Percentiles rank a stretch among this genome's conserved stretches.
Evolutionary conservation across 2,329 filamentous ascomycete species (phyloP).

Genomic region (Xylaria sp.): DNA sequence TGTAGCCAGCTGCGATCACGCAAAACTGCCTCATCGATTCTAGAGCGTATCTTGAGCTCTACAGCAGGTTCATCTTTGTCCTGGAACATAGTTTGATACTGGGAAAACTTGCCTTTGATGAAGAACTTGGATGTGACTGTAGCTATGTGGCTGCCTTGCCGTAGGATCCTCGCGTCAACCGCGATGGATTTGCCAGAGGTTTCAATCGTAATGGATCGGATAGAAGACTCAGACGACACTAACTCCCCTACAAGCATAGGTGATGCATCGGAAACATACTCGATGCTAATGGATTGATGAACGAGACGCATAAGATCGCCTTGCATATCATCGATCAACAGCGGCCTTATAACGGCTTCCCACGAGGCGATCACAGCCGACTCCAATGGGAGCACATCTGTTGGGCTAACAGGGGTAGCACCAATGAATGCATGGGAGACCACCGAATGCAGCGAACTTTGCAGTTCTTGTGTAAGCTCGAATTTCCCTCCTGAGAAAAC

Average conservation of each 20-base stretch:
- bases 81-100: conserved; percentile 28
- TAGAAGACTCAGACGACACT: conserved; percentile 89
- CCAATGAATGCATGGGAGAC: conserved; percentile 98
- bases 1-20: conserved; percentile 30
- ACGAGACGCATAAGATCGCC: conserved; percentile 96
- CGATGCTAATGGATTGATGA: conserved; percentile 95
- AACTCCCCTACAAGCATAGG: conserved; percentile 95
- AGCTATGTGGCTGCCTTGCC: conserved; percentile 22
- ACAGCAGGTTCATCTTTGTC: conserved; percentile 23
- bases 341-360: conserved; percentile 99
- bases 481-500: conserved; percentile 24
- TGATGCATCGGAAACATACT: conserved; percentile 94
- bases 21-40: conserved; percentile 30
- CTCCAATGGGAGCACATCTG: conserved; percentile 91
- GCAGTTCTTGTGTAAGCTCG: conserved; percentile 23
- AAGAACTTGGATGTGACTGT: conserved; percentile 36
- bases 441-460: conserved; percentile 91
- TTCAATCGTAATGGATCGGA: conserved; percentile 98
- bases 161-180: conserved; percentile 31
- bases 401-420: conserved; percentile 83
- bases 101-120: conserved; percentile 33
- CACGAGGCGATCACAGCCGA: conserved; percentile 96
- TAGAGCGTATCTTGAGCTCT: conserved; percentile 25
- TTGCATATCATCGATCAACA: conserved; percentile 95
- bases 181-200: conserved; percentile 56